phyloP scores from a whole-genome alignment of 2,329 filamentous ascomycete species.

The Fusarium nanum region DNA sequence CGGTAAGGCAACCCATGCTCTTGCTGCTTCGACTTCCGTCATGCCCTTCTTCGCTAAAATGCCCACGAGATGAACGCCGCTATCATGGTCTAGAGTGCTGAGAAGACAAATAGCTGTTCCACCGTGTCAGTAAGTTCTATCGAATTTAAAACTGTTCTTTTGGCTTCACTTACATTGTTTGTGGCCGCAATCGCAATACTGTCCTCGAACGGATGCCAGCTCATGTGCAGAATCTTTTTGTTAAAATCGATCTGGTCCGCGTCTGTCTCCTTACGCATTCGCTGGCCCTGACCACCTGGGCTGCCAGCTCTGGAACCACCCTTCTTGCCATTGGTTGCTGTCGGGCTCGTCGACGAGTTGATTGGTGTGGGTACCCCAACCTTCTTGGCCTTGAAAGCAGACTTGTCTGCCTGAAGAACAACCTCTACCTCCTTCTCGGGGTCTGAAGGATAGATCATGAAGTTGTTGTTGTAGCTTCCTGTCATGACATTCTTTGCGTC shows the following conservation, averaged over 20 bases:
- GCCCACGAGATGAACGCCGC: conserved; percentile 44
- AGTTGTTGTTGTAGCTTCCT: conserved; percentile 99
- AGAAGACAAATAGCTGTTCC: conserved; percentile 79
- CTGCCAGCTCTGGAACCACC: conserved; percentile 87
- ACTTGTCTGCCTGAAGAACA: conserved; percentile 97
- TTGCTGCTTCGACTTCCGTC: conserved; percentile 31
- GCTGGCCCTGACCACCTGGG: conserved; percentile 83
- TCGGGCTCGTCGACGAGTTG: conserved; percentile 82
- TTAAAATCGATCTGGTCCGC: conserved; percentile 99
- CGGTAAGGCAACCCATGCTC: conserved; percentile 27
- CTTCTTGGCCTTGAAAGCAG: conserved; percentile 99
- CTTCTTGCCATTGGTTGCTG: conserved; percentile 83
- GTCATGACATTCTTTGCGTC: conserved; percentile 99
- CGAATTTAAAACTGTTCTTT: neutral
- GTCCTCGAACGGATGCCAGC: conserved; percentile 99
- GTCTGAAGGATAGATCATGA: conserved; percentile 99
- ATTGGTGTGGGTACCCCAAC: conserved; percentile 97
- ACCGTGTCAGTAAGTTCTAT: conserved; percentile 40
- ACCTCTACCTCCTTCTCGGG: conserved; percentile 97
- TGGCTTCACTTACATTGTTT: conserved; percentile 84
- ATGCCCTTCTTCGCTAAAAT: conserved; percentile 33
- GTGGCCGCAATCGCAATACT: conserved; percentile 99
- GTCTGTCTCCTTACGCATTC: conserved; percentile 99
- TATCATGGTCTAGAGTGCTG: conserved; percentile 68
- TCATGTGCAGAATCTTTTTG: conserved; percentile 99